Conservation (phyloP, 345 rosid genomes). For the Euphorbia tirucalli region DNA sequence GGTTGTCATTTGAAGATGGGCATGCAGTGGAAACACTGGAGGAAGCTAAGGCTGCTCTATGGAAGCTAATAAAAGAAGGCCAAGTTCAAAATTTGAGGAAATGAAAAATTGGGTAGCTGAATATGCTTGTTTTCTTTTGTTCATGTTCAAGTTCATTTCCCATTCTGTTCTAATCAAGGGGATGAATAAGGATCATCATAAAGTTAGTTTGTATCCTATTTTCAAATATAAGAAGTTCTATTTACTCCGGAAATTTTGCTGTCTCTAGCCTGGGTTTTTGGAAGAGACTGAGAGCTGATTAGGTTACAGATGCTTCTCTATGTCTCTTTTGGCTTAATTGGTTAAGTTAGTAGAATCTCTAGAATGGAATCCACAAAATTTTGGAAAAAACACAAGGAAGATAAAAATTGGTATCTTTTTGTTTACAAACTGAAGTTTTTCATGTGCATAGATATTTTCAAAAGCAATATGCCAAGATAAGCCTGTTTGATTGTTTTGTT, state of each 20-base stretch:
- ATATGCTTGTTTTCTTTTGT: background rate
- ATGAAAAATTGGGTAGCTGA: background rate
- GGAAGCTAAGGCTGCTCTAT: slow-evolving; percentile 81
- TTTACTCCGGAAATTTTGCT: background rate
- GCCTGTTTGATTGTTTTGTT: too few species aligned
- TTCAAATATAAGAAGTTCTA: background rate
- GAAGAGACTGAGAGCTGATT: background rate
- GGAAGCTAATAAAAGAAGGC: slow-evolving; percentile 69
- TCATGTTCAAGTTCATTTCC: too few species aligned
- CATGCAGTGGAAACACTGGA: slow-evolving; percentile 68
- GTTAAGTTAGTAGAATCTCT: too few species aligned
- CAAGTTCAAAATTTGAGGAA: slow-evolving; percentile 49
- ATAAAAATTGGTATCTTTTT: too few species aligned
- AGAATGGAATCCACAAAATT: too few species aligned
- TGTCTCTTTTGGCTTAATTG: too few species aligned
- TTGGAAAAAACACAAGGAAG: too few species aligned
- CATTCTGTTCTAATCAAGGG: background rate
- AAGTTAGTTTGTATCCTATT: slow-evolving; percentile 12
- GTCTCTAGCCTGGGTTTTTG: background rate
- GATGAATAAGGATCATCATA: too few species aligned
- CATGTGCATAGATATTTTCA: too few species aligned
- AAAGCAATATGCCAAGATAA: too few species aligned
- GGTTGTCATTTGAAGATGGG: slow-evolving; percentile 80
- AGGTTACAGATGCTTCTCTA: background rate
- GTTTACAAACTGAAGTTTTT: too few species aligned